phyloP scores from a whole-genome alignment of 2,329 filamentous ascomycete genomes.

The Aspergillus viridinutans region DNA sequence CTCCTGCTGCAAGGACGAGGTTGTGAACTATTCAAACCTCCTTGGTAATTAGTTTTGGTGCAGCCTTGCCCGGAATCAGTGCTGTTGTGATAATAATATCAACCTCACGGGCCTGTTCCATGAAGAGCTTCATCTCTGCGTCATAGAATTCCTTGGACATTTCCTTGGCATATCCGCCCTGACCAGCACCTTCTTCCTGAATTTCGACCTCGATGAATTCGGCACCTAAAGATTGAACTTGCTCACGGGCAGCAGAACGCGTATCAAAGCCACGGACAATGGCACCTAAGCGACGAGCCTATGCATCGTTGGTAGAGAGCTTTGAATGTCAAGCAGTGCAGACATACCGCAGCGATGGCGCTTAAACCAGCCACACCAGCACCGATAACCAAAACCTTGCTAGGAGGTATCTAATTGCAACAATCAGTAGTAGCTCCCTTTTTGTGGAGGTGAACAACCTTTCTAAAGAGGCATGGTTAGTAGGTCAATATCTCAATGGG shows the following conservation, averaged over 20 bases:
- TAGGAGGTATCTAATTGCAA: conserved; percentile 67
- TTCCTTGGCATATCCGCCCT: conserved; percentile 85
- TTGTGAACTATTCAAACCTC: conserved; percentile 36
- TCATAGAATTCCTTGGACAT: conserved; percentile 94
- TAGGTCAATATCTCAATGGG: conserved; percentile 3
- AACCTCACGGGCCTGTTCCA: conserved; percentile 79
- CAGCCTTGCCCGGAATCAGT: conserved; percentile 78
- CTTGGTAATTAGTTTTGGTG: conserved; percentile 79
- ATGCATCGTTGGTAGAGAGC: conserved; percentile 6
- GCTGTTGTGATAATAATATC: conserved; percentile 92
- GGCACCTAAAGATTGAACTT: conserved; percentile 84
- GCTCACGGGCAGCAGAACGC: conserved; percentile 79
- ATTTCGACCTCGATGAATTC: conserved; percentile 87
- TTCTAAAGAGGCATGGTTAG: conserved; percentile 25
- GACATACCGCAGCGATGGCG: conserved; percentile 69
- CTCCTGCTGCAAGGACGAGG: not conserved
- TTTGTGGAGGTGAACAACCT: conserved; percentile 12
- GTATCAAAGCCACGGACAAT: conserved; percentile 90
- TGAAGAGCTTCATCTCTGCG: conserved; percentile 88
- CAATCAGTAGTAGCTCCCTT: conserved; percentile 1
- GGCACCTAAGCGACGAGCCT: conserved; percentile 76
- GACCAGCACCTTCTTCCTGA: conserved; percentile 76
- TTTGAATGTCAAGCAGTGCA: not conserved
- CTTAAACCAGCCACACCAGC: conserved; percentile 84
- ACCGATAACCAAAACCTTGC: conserved; percentile 85